These are phyloP conservation scores for Psilocybe cyanescens DNA, from an alignment of 768 basidiomycete genomes.

Conservation along the genomic window DNA sequence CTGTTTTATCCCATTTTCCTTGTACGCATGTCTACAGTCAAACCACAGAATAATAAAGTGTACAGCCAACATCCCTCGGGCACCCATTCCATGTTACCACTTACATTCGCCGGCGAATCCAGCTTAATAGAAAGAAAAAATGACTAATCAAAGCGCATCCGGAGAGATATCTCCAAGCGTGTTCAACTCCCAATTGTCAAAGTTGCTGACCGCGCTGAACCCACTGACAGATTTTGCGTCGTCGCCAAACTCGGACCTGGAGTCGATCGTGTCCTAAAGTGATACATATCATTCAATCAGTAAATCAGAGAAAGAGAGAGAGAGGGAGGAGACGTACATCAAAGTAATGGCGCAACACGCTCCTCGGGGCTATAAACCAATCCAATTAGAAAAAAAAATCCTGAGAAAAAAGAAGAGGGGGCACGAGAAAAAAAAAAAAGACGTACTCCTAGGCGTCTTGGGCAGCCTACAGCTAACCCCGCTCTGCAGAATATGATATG, in stretches of 20 bases:
- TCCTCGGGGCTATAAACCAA: constrained; percentile 70
- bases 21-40: no score
- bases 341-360: constrained; percentile 90
- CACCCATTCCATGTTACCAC: no score
- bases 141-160: constrained; percentile 22
- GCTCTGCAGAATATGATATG: constrained; percentile 90
- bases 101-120: no score
- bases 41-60: no score
- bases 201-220: constrained; percentile 44
- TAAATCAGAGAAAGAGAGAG: neutral
- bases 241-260: constrained; percentile 74
- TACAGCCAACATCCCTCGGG: no score
- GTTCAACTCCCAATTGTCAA: constrained; percentile 28
- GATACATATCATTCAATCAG: neutral
- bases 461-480: constrained; percentile 89
- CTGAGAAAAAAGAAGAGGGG: no score
- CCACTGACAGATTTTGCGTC: constrained; percentile 69
- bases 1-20: no score
- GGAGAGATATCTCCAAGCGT: constrained; percentile 32
- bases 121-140: neutral
- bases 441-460: constrained; percentile 90
- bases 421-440: neutral
- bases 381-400: neutral
- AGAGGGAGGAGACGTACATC: constrained; percentile 62
- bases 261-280: constrained; percentile 72